Percentiles rank a stretch among this genome's conserved stretches.
Conservation (phyloP, 371 early-diverging fungal genomes). For the Mucor indicus region DNA sequence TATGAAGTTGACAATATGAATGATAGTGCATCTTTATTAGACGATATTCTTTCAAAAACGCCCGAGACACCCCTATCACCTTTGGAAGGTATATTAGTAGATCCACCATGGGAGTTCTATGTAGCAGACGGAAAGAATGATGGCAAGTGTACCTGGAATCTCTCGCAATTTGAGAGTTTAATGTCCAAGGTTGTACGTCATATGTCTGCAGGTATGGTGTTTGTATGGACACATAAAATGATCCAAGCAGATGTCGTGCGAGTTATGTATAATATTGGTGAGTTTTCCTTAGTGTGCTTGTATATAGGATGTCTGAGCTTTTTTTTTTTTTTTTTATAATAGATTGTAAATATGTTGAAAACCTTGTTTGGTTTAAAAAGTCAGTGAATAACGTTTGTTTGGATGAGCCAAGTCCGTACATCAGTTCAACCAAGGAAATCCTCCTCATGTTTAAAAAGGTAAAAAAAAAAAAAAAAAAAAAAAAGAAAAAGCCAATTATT, state of each 20-base stretch:
- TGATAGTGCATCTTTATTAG: conserved; percentile 20
- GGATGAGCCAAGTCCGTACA: conserved; percentile 37
- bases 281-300: neutral
- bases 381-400: conserved; percentile 49
- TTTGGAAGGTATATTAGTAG: conserved; percentile 57
- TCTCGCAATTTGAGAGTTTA: conserved; percentile 29
- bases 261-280: conserved; percentile 56
- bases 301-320: neutral
- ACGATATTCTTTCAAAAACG: conserved; percentile 6
- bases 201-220: conserved; percentile 57
- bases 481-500: neutral
- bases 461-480: neutral
- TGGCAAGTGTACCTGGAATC: conserved; percentile 41
- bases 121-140: conserved; percentile 54
- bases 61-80: neutral
- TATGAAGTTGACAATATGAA: conserved; percentile 24
- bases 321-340: neutral
- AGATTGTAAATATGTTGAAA: conserved; percentile 67
- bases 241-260: conserved; percentile 58
- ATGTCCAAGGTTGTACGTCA: conserved; percentile 44
- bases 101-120: conserved; percentile 66
- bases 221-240: conserved; percentile 63
- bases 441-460: conserved; percentile 65
- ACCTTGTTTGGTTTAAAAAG: conserved; percentile 66
- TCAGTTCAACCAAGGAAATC: conserved; percentile 31